Evolutionary conservation across 176 grass and related monocot species (phyloP), one percentile per base, ranked within the genome.

Genomic region (Pharus latifolius): DNA sequence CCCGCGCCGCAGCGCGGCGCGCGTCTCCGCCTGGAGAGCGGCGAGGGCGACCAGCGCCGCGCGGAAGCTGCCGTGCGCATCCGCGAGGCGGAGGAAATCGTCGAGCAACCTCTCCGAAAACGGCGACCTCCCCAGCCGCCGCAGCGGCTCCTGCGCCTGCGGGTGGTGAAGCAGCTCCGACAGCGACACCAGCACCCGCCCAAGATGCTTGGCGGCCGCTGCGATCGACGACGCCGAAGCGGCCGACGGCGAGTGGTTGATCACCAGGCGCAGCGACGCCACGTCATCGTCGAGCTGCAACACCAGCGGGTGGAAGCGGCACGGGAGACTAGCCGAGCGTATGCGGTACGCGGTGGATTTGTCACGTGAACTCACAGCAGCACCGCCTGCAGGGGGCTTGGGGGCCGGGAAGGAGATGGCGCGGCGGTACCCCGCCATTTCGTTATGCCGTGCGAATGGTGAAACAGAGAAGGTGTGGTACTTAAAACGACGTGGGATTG

Each of bases 271-370:
- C 61, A 90, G 80, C 10, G 80, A 78, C 18, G 79, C 79, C 29
- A 96, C 87, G 67, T 84, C 87, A 75, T 90, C 86, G 56, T 90
- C 80, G 55, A 96, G 83, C 67, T 87, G 80, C 10, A 40, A 43
- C 16, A 90, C 56, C 15, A 96, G 81, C 48, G 87, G 91, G 87
- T 96, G 87, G 87, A 96, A 90, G 70, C 87, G 83, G 76, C 81
- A 79, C 0, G 91, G 91, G 38, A 96, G 83, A 74, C 87, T 96
- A 14, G 83, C 37, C 6, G 86, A 90, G 28, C 91, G 91, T 70
- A 74, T 29, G 48, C 72, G 70, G 87, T 87, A 96, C 3, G 87
- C 44, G 12, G 79, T 57, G 3, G 75, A 63, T 73, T 78, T 85
- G 58, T 25, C 63, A 24, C 49, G 48, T 17, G 82, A 42, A 27